Percentiles rank a stretch among this genome's conserved stretches.
Evolutionary conservation across 208 protist genomes (phyloP).

Genomic region (Entamoeba moshkovskii): DNA sequence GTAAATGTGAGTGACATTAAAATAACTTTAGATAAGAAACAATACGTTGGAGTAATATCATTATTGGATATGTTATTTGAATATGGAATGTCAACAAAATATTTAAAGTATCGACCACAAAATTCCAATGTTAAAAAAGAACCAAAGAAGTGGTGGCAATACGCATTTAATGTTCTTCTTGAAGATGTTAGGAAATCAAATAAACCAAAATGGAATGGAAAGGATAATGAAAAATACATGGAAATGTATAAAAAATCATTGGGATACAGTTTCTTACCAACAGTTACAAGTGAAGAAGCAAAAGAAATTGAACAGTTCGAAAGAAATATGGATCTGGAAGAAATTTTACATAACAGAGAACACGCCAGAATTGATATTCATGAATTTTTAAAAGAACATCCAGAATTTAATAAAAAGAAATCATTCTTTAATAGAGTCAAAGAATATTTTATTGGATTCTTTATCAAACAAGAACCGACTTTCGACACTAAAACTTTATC

Average conservation of each 20-base stretch:
- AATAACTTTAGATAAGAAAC: not conserved
- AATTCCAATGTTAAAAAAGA: not conserved
- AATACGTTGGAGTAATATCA: not conserved
- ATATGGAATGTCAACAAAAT: not conserved
- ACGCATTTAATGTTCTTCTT: not conserved
- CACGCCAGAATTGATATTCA: not conserved
- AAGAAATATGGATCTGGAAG: not conserved
- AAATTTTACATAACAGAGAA: not conserved
- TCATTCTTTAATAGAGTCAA: not conserved
- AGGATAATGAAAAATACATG: not conserved
- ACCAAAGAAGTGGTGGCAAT: not conserved
- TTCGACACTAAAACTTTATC: not conserved
- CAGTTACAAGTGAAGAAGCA: not conserved
- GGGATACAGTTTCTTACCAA: not conserved
- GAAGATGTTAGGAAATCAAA: not conserved
- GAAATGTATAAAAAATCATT: not conserved
- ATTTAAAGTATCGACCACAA: not conserved
- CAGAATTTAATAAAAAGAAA: not conserved
- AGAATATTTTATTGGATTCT: not conserved
- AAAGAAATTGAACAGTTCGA: not conserved
- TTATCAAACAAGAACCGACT: not conserved
- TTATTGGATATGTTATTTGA: conserved; percentile 3
- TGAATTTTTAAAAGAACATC: not conserved
- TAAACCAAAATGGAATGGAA: not conserved
- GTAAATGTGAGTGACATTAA: not conserved